phyloP scores from a whole-genome alignment of 768 basidiomycete species.

The Podaxis sp. region DNA sequence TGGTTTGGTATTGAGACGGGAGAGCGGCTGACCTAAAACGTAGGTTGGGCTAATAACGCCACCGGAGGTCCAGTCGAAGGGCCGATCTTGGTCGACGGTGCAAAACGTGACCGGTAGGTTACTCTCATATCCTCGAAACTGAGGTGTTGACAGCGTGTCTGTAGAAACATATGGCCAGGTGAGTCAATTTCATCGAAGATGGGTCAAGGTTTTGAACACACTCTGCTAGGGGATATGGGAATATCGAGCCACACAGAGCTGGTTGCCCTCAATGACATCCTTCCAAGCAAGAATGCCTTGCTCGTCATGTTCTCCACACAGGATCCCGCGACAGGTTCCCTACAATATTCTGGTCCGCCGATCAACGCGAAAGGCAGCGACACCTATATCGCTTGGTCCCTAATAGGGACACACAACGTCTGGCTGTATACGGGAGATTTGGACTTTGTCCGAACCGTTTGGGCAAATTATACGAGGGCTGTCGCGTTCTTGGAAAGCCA shows the following conservation, averaged over 20 bases:
- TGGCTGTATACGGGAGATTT: conserved; percentile 49
- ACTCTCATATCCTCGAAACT: neutral
- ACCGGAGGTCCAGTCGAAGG: conserved; percentile 46
- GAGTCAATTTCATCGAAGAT: neutral
- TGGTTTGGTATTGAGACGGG: neutral
- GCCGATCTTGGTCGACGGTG: conserved; percentile 54
- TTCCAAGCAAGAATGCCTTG: conserved; percentile 45
- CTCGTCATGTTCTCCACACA: conserved; percentile 50
- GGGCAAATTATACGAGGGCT: conserved; percentile 45
- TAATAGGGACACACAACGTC: conserved; percentile 43
- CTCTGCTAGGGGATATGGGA: conserved; percentile 37
- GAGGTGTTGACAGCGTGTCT: neutral
- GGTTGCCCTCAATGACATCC: conserved; percentile 33
- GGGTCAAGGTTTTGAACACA: neutral
- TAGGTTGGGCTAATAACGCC: conserved; percentile 50
- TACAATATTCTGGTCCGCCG: conserved; percentile 15
- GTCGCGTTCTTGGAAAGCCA: conserved; percentile 40
- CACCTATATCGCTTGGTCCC: conserved; percentile 52
- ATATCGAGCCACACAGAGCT: conserved; percentile 40
- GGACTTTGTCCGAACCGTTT: conserved; percentile 40
- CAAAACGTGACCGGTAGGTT: conserved; percentile 48
- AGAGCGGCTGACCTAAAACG: neutral
- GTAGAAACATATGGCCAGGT: conserved; percentile 16
- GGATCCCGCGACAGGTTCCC: conserved; percentile 28
- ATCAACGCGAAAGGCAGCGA: conserved; percentile 23